Evolutionary conservation across 345 rosid species (phyloP), one percentile per base, ranked within the genome.

Genomic region (Rhizophora mangle): DNA sequence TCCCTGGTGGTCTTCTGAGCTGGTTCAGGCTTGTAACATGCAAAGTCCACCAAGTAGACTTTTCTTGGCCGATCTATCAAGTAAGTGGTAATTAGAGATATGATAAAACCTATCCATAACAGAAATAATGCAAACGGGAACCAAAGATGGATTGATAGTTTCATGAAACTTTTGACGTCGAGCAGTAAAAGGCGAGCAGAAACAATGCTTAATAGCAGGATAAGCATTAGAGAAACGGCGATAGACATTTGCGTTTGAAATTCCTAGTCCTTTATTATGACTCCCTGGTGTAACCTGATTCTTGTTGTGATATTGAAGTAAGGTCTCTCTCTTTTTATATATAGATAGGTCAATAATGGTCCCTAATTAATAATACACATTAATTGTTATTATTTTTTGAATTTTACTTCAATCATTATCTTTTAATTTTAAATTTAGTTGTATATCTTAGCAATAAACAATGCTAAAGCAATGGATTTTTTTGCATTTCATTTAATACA

Each of bases 11-110:
- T 10, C 24, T 37, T 55, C 4, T 46, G 60, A 4, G 19, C 26
- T 2, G 72, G 60, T 52, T 47, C 47, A 24, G 77, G 68, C 64
- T 62, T 74, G 69, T 68, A 74, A 58, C 73, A 74, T 19, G 78
- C 22, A 51, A 63, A 74, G 30, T 74, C 73, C 0, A 74, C 58
- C 31, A 74, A 43, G 72, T 68, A 74, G 16, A 74, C 59, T n/a
- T 62, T 63, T 68, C 60, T 37, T 3, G 68, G 64, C 8, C n/a
- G 29, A 21, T 36, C 18, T 57, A 56, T 68, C 37, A 68, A 46
- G 46, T 56, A 68, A 19, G 63, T 9, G 9, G 68, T 54, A 8
- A 60, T 13, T 2, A 49, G 47, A 49, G 30, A 56, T 20, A 56
- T 20, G 24, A 57, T 1, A 10, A 36, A 29, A 26, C 27, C n/a